A percentile compares a stretch with the other conserved stretches of the same genome.
Evolutionary conservation across 2,329 filamentous ascomycete genomes (phyloP).

Genomic region (Chlorencoelia australis): DNA sequence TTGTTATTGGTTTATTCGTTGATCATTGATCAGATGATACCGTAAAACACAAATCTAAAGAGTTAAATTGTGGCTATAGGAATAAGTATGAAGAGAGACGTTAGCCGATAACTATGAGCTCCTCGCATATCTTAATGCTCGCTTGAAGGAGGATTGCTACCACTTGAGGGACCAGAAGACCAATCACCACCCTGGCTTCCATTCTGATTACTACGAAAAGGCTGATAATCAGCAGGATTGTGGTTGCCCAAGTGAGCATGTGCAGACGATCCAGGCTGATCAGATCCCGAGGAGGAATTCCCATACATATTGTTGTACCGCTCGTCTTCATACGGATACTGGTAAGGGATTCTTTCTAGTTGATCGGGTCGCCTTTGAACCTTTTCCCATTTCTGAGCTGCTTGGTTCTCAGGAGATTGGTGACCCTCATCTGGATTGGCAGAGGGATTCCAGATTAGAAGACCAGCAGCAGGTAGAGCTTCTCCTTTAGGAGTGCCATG

Average conservation of each 20-base stretch:
- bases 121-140: too few species aligned
- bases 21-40: too few species aligned
- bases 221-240: neutral
- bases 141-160: too few species aligned
- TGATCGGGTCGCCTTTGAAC: constrained; percentile 10
- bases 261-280: constrained; percentile 2
- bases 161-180: too few species aligned
- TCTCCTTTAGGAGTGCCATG: constrained; percentile 53
- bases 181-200: too few species aligned
- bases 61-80: too few species aligned
- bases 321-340: constrained; percentile 12
- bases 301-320: constrained; percentile 5
- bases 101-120: too few species aligned
- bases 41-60: too few species aligned
- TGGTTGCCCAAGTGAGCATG: constrained; percentile 1
- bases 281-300: constrained; percentile 5
- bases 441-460: constrained; percentile 48
- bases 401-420: constrained; percentile 30
- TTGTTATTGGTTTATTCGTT: too few species aligned
- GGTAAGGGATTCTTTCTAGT: constrained; percentile 6
- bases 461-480: constrained; percentile 48
- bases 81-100: too few species aligned
- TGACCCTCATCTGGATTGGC: constrained; percentile 26
- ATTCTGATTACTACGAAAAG: too few species aligned
- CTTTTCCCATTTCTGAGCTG: constrained; percentile 14